A percentile compares a stretch with the other conserved stretches of the same genome.
Conservation (phyloP, 176 grass and related monocot species). For the Chloris gayana region DNA sequence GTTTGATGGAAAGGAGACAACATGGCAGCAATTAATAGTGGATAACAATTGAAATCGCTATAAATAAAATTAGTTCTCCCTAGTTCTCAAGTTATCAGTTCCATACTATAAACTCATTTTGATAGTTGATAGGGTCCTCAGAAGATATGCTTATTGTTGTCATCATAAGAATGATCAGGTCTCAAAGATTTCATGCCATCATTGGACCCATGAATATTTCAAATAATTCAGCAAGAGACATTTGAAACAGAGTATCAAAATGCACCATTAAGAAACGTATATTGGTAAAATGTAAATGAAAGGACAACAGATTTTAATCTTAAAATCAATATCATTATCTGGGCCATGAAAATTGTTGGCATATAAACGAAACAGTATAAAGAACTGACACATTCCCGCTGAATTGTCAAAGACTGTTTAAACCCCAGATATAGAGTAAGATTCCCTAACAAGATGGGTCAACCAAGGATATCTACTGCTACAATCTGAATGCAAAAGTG, state of each 20-base stretch:
- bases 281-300: neutral
- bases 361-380: neutral
- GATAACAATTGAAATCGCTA: neutral
- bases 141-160: constrained; percentile 37
- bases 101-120: neutral
- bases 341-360: too few relatives aligned
- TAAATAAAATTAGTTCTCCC: neutral
- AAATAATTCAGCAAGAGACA: neutral
- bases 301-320: too few relatives aligned
- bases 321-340: too few relatives aligned
- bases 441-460: too few relatives aligned
- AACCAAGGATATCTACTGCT: neutral
- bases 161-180: constrained; percentile 41
- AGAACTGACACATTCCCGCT: neutral
- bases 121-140: neutral
- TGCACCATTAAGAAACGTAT: neutral
- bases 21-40: neutral
- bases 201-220: neutral
- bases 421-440: too few relatives aligned
- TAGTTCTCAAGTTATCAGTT: neutral
- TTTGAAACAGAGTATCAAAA: neutral
- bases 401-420: too few relatives aligned
- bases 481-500: neutral
- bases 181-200: constrained; percentile 48
- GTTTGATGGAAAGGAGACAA: neutral